Base-by-base conservation (phyloP, 2,329 filamentous ascomycete genomes). In the Xylariales sp. region DNA sequence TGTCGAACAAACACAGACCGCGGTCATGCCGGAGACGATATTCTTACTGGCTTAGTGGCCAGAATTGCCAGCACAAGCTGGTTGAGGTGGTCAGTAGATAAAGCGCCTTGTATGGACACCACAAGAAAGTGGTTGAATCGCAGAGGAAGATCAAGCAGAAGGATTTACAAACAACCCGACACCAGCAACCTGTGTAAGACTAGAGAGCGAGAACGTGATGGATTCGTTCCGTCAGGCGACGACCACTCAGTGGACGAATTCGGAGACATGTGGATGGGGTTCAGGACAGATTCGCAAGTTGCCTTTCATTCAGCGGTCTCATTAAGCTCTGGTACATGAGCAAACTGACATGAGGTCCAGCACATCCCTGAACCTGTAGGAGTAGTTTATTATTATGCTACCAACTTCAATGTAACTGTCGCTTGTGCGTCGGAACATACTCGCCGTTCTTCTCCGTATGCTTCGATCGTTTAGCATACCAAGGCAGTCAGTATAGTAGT, bases 391-490 rank as follows among this genome's bases (percentile, higher is more conserved):
- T 47, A 11, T 59, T n/a, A 56, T 21, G 47, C 52, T 4, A 67
- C 64, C 2, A 61, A 66, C 47, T 39, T 33, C 1, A 36, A 58
- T 12, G 46, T 62, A n/a, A 53, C 62, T 28, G 61, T 68, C 21
- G 63, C 52, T 5, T 68, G 65, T 43, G 54, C 44, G 3, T 55
- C 57, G 0, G 52, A 3, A 57, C 57, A 0, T 41, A 49, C 3
- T 50, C 48, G 5, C 53, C 54, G 0, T 64, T 66, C 43, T 66
- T 51, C 47, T 55, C 56, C 3, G 53, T 54, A 4, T 68, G 65
- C 32, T 42, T 66, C 10, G 58, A 66, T 43, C 59, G 57, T 41
- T 42, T 53, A 3, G 64, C 62, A 5, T 53, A 46, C 22, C 28
- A 52, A 36, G 43, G 49, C 2, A 57, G 59, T 7, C 52, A 49